phyloP scores from a whole-genome alignment of 2,329 filamentous ascomycete species.

The Aspergillus fumigatus region DNA sequence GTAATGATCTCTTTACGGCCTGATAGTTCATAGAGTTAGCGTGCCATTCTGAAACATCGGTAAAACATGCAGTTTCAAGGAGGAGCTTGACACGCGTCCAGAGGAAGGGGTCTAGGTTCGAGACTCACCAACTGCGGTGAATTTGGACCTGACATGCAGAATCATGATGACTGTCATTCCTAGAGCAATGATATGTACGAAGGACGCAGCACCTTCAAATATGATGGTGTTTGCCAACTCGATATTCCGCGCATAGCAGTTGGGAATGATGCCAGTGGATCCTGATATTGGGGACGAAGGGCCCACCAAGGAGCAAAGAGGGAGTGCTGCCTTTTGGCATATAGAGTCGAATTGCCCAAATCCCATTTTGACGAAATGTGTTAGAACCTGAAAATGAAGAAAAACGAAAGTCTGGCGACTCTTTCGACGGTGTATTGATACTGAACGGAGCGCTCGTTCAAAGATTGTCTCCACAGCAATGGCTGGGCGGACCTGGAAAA shows the following conservation, averaged over 20 bases:
- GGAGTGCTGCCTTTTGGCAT: slow-evolving; percentile 79
- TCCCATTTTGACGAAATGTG: slow-evolving; percentile 47
- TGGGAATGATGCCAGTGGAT: slow-evolving; percentile 74
- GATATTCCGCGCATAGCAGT: slow-evolving; percentile 91
- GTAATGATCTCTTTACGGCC: slow-evolving; percentile 69
- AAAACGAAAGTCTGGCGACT: slow-evolving; percentile 3
- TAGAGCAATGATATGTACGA: slow-evolving; percentile 86
- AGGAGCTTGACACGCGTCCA: background rate
- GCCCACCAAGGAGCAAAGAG: slow-evolving; percentile 82
- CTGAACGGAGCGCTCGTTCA: slow-evolving; percentile 16
- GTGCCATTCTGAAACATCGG: background rate
- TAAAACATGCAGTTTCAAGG: background rate
- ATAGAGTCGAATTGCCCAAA: slow-evolving; percentile 89
- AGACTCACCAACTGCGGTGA: slow-evolving; percentile 84
- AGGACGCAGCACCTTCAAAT: slow-evolving; percentile 85
- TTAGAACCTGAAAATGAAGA: slow-evolving; percentile 1
- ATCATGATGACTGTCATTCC: slow-evolving; percentile 97
- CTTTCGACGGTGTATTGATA: slow-evolving; percentile 18
- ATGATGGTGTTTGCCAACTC: slow-evolving; percentile 98
- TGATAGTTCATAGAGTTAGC: slow-evolving; percentile 23
- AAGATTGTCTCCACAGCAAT: slow-evolving; percentile 31
- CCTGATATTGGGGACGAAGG: slow-evolving; percentile 59
- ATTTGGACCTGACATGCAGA: slow-evolving; percentile 92
- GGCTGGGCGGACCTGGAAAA: slow-evolving; percentile 22
- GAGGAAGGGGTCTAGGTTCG: background rate